Conservation (phyloP, 1,139 yeast genomes). For the Pichia sp. region DNA sequence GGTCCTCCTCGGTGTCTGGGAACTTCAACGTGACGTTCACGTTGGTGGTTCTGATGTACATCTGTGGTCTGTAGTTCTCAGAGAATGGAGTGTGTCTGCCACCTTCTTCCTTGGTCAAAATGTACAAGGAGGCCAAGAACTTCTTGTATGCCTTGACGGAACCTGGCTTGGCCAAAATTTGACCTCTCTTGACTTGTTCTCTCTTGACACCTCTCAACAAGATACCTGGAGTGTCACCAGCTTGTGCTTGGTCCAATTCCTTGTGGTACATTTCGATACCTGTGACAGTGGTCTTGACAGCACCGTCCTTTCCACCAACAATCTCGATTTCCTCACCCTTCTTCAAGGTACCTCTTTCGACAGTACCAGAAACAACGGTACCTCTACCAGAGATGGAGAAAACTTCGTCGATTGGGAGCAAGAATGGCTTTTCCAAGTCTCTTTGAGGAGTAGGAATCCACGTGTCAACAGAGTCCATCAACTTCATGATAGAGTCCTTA, state of each 20-base stretch:
- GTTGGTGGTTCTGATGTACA: conserved; percentile 93
- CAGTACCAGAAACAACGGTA: conserved; percentile 98
- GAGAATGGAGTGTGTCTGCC: conserved; percentile 99
- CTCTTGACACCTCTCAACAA: conserved; percentile 97
- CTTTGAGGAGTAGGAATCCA: conserved; percentile 94
- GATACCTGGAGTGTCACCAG: conserved; percentile 99
- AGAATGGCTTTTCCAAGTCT: conserved; percentile 93
- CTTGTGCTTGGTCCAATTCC: conserved; percentile 95
- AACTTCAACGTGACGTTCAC: conserved; percentile 87
- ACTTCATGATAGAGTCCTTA: conserved; percentile 71
- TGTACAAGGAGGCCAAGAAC: conserved; percentile 89
- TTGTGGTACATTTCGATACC: conserved; percentile 99
- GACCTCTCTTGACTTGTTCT: conserved; percentile 95
- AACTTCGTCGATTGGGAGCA: conserved; percentile 96
- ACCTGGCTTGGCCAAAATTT: conserved; percentile 93
- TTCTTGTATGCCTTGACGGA: conserved; percentile 90
- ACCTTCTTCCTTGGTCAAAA: conserved; percentile 95
- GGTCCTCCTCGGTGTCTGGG: conserved; percentile 87
- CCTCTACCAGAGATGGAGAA: conserved; percentile 99
- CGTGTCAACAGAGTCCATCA: conserved; percentile 89
- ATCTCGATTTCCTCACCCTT: conserved; percentile 98
- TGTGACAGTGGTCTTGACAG: conserved; percentile 90
- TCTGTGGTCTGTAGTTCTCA: conserved; percentile 96
- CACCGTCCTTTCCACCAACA: conserved; percentile 85
- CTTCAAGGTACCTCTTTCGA: conserved; percentile 94